Percentiles rank a stretch among this genome's conserved stretches.
Conservation (phyloP, 2,329 filamentous ascomycete species). For the Fusarium nematophilum region DNA sequence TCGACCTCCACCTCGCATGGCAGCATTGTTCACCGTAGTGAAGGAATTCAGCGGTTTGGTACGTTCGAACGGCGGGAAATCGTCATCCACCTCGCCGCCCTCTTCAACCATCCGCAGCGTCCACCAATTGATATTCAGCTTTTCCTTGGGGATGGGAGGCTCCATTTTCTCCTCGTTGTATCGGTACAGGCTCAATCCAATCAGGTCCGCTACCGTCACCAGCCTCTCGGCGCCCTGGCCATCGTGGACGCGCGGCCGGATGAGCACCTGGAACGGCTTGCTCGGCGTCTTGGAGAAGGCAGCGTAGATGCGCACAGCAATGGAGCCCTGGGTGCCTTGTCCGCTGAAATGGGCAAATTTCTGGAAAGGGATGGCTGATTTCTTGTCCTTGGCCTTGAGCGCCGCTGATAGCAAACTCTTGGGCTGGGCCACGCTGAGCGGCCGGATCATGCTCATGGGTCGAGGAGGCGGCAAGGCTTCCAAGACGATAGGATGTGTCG, state of each 20-base stretch:
- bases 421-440: conserved; percentile 75
- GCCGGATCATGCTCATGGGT: conserved; percentile 71
- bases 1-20: conserved; percentile 70
- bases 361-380: conserved; percentile 78
- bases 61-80: conserved; percentile 82
- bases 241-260: conserved; percentile 76
- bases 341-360: conserved; percentile 81
- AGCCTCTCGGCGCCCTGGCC: conserved; percentile 70
- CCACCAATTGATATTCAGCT: conserved; percentile 84
- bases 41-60: conserved; percentile 81
- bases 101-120: conserved; percentile 86
- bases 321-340: conserved; percentile 80
- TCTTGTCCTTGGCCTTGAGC: conserved; percentile 76
- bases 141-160: conserved; percentile 71
- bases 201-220: conserved; percentile 82
- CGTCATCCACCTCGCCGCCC: conserved; percentile 85
- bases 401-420: conserved; percentile 78
- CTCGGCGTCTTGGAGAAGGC: conserved; percentile 74
- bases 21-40: conserved; percentile 84
- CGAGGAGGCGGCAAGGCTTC: conserved; percentile 77
- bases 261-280: conserved; percentile 77
- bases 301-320: conserved; percentile 81
- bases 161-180: conserved; percentile 82
- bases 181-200: conserved; percentile 81
- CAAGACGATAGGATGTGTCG: conserved; percentile 66